Evolutionary conservation across 768 basidiomycete species (phyloP), one percentile per base, ranked within the genome.

Genomic region (Paxillus ammoniavirescens): DNA sequence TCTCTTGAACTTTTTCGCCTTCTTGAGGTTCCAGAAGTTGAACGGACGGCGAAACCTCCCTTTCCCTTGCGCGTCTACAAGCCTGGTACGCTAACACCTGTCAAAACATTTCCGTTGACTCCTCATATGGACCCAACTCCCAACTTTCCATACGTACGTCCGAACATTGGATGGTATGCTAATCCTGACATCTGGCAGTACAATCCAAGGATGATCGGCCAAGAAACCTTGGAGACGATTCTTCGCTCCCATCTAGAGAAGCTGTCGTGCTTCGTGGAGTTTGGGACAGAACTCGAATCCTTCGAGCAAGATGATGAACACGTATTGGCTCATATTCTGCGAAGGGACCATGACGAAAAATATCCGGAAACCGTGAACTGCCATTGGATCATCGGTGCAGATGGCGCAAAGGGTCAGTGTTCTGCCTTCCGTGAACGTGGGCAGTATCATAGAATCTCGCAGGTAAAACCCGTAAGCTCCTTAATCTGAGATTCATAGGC

Each of bases 1-100:
- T 70, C 77, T 5, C 58, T 75, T 7, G 77, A 80, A 56, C 56
- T 80, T 26, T 73, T 74, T 50, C 59, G 65, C 8, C 66, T 63
- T 47, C 62, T 79, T 37, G 64, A 75, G 7, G 66, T 76, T 35
- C 70, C 73, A 35, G 66, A 74, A 15, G 65, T 77, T n/a, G 36
- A 70, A 36, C 62, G 70, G 18, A 44, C 42, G 18, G 68, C 69
- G 12, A 72, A 67, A 43, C 47, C 52, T 3, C 59, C 65, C 10
- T 63, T 65, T 17, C 60, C 61, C 2, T 67, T 69, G 3, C 69
- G 71, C 14, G 62, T 64, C 44, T 77, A 76, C 59, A 61, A 72
- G 40, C 59, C 42, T 17, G 43, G 43, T 13, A 52, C 42, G 13
- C n/a, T 35, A 15, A 42, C 30, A 21, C 42, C 31, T 10, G 10